A percentile compares a stretch with the other conserved stretches of the same genome.
These are phyloP conservation scores for Guyanaporus albipodus DNA, from an alignment of 768 basidiomycete genomes.

Conservation along the genomic window DNA sequence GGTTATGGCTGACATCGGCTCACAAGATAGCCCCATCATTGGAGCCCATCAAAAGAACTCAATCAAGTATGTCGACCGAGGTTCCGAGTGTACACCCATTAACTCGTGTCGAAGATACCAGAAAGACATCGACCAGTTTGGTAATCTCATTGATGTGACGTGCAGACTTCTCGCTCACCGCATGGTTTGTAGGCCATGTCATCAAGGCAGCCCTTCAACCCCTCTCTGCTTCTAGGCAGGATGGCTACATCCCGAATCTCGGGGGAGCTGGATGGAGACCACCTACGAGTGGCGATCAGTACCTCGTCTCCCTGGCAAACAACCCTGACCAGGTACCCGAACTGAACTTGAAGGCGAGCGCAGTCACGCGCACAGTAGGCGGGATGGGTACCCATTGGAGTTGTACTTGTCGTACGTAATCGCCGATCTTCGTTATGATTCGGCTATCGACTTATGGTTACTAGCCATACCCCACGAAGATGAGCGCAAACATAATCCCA, in stretches of 20 bases:
- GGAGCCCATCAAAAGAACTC: not conserved
- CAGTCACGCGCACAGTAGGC: not conserved
- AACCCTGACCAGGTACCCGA: not conserved
- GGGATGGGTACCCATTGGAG: slow-evolving; percentile 1
- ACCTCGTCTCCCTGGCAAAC: not conserved
- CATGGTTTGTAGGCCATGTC: not conserved
- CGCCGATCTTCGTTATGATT: not conserved
- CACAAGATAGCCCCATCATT: not conserved
- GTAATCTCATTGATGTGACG: not conserved
- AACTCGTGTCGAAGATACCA: not conserved
- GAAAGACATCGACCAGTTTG: not conserved
- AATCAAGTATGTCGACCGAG: not conserved
- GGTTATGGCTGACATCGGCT: not conserved
- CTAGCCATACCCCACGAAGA: not conserved
- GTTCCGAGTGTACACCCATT: not conserved
- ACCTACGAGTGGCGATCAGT: not conserved
- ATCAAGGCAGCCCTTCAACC: not conserved
- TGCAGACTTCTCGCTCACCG: not conserved
- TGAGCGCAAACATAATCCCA: not conserved
- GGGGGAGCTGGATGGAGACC: not conserved
- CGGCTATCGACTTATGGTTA: not conserved
- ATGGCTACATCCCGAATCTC: not conserved
- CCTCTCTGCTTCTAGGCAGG: not conserved
- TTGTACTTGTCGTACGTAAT: not conserved
- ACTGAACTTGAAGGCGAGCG: not conserved